Percentiles rank a stretch among this genome's conserved stretches.
Conservation (phyloP, 2,329 filamentous ascomycete genomes). For the Colletotrichum paranaense region DNA sequence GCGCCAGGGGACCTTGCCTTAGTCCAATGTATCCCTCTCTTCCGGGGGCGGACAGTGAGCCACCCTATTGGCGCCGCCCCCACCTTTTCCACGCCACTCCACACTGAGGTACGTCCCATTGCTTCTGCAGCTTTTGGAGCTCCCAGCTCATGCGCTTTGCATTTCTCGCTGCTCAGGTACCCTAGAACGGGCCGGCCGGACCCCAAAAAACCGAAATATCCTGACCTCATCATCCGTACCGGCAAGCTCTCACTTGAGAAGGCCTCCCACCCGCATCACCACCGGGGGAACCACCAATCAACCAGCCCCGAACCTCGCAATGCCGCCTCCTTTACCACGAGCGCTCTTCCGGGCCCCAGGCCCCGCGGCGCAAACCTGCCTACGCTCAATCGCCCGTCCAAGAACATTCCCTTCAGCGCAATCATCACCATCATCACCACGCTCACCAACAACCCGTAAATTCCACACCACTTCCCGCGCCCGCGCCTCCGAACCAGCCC, state of each 20-base stretch:
- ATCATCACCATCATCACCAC: neutral
- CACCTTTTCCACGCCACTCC: neutral
- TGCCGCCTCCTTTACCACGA: constrained; percentile 22
- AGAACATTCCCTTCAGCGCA: neutral
- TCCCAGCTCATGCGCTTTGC: constrained; percentile 4
- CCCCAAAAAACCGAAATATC: constrained; percentile 21
- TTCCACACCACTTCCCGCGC: constrained; percentile 36
- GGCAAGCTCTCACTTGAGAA: neutral
- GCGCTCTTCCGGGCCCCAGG: constrained; percentile 4
- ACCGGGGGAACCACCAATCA: neutral
- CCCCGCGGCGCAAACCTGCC: neutral
- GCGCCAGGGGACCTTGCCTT: neutral
- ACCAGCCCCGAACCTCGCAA: neutral
- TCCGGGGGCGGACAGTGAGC: neutral
- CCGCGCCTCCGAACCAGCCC: constrained; percentile 44
- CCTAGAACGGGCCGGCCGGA: neutral
- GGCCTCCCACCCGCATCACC: constrained; percentile 3
- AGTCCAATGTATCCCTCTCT: constrained; percentile 6
- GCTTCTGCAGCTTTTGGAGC: neutral
- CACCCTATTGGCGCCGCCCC: neutral
- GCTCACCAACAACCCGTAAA: constrained; percentile 2
- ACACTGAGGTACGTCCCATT: neutral
- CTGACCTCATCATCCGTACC: constrained; percentile 22
- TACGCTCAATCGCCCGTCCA: neutral
- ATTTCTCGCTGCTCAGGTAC: neutral